Base-by-base conservation (phyloP, 2,329 filamentous ascomycete genomes). In the Falciphora oryzae region DNA sequence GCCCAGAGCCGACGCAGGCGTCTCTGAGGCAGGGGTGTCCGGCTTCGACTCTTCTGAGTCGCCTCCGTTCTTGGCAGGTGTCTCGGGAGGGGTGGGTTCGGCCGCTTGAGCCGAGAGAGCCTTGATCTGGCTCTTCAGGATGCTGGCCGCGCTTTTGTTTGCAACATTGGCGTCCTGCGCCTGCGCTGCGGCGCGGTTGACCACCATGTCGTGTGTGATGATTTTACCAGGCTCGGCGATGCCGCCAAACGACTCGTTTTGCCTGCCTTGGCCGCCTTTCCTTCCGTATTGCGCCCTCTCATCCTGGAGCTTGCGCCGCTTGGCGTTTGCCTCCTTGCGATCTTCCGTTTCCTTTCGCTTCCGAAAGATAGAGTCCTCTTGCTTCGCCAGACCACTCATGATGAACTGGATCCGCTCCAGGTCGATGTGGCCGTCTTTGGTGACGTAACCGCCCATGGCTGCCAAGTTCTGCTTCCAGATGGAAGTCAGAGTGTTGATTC, bases 401-500 rank as follows among this genome's bases (percentile, higher is more conserved):
- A 99, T 98, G 70, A 89, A 83, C 74, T 99, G 95, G 13, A 93
- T 93, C 71, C 91, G 86, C 65, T 88, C 86, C 65, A 99, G 84
- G 74, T 98, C 90, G 66, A 98, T 93, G 70, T 91, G 89, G 2
- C 95, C 95, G 77, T 99, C 94, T 73, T 96, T 94, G 58, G 95
- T 99, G 63, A 99, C 84, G 75, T 97, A 99, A 16, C 95, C 95
- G 59, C 93, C 93, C 93, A 99, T 97, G 56, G 85, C 76, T 4
- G 93, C 90, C 27, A 98, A 81, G 68, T 96, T 96, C 70, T 97
- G 93, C 73, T 92, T 89, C 95, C 96, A 99, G 65, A 99, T 95
- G n/a, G 92, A 89, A 69, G 93, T 96, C 65, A 99, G 82, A 0
- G 93, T 96, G 74, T 99, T 94, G 73, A 99, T 99, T 61, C 94